A percentile compares a stretch with the other conserved stretches of the same genome.
Evolutionary conservation across 2,329 filamentous ascomycete genomes (phyloP).

Genomic region (Diatrype stigma): DNA sequence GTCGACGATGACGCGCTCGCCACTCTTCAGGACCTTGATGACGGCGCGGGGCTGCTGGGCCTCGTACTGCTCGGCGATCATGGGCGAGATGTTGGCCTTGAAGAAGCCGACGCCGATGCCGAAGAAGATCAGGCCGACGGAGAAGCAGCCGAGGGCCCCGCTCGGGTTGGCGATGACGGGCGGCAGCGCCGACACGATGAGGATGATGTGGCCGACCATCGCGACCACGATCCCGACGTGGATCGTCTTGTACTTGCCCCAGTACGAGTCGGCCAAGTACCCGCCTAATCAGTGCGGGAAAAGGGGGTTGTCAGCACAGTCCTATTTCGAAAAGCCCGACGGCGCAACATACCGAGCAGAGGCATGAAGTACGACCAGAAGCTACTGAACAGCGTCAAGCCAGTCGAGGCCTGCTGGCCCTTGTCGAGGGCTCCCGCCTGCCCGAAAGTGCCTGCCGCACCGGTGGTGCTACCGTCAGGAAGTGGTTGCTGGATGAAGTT

Average conservation of each 20-base stretch:
- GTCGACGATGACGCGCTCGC: conserved; percentile 58
- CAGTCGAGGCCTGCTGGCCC: conserved; percentile 24
- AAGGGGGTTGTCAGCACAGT: no score
- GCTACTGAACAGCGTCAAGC: conserved; percentile 24
- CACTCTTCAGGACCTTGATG: conserved; percentile 44
- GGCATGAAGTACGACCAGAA: conserved; percentile 30
- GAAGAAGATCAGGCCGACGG: conserved; percentile 56
- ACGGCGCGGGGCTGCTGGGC: conserved; percentile 42
- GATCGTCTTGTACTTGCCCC: conserved; percentile 61
- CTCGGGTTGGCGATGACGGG: conserved; percentile 49
- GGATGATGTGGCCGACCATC: conserved; percentile 54
- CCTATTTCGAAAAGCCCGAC: no score
- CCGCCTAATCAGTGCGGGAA: no score
- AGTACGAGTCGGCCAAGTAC: conserved; percentile 54
- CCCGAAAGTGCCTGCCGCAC: conserved; percentile 34
- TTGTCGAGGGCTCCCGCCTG: conserved; percentile 53
- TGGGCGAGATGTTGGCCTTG: conserved; percentile 63
- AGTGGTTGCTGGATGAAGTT: conserved; percentile 61
- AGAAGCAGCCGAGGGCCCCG: conserved; percentile 50
- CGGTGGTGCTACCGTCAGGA: conserved; percentile 43
- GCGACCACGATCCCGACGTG: conserved; percentile 53
- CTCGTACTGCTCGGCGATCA: conserved; percentile 58
- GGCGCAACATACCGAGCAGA: conserved; percentile 19
- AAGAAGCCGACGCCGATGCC: conserved; percentile 62
- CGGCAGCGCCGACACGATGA: conserved; percentile 57